These are phyloP conservation scores for Phaeophleospora eucalypticola DNA, from an alignment of 2,329 filamentous ascomycete species.

Conservation along the genomic window DNA sequence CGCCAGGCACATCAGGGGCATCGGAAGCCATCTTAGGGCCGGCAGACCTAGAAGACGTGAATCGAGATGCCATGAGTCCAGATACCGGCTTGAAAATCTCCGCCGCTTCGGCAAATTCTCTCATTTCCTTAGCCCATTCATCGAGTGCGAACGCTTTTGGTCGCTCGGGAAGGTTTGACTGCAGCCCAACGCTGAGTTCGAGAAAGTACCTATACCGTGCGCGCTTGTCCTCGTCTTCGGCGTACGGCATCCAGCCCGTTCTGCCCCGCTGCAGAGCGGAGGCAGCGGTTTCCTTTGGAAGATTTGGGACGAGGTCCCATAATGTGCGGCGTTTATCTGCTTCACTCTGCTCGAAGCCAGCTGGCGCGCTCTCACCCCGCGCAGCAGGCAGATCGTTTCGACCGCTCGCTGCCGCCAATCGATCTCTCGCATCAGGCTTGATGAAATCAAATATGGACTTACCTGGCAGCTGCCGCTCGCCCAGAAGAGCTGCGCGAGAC, in stretches of 20 bases:
- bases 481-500: conserved; percentile 72
- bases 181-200: conserved; percentile 66
- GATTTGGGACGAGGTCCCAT: conserved; percentile 44
- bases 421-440: conserved; percentile 69
- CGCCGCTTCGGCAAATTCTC: conserved; percentile 70
- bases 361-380: conserved; percentile 65
- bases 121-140: conserved; percentile 75
- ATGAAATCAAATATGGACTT: conserved; percentile 97
- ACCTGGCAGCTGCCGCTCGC: conserved; percentile 74
- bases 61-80: conserved; percentile 87
- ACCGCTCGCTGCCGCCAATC: conserved; percentile 71
- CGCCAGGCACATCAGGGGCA: conserved; percentile 23
- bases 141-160: conserved; percentile 53
- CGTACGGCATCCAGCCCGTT: conserved; percentile 74
- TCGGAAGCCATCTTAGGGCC: conserved; percentile 33
- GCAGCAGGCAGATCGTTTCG: conserved; percentile 73
- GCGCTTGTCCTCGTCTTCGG: conserved; percentile 74
- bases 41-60: conserved; percentile 65
- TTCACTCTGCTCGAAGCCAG: conserved; percentile 59
- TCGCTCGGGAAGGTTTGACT: conserved; percentile 55
- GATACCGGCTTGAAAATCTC: conserved; percentile 88
- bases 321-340: conserved; percentile 57
- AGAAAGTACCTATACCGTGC: conserved; percentile 78
- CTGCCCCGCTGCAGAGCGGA: conserved; percentile 46
- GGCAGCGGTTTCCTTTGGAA: conserved; percentile 41